Evolutionary conservation across 306 rosid genomes (phyloP).

Genomic region (Quercus suber): DNA sequence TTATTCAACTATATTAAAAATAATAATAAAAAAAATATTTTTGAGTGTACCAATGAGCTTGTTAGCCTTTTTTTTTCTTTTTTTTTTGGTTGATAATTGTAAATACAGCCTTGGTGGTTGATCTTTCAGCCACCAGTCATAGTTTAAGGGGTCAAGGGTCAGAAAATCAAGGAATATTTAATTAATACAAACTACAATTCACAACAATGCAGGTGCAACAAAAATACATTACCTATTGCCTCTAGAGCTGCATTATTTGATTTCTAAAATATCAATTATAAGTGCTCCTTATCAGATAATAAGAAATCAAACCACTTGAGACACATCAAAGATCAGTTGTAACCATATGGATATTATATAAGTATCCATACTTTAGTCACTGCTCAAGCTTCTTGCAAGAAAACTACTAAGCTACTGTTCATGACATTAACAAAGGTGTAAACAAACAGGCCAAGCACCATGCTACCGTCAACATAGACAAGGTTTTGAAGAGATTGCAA

Average conservation of each 20-base stretch:
- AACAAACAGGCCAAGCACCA: conserved; percentile 39
- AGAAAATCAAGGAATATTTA: too few species aligned
- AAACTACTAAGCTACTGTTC: conserved; percentile 31
- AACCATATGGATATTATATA: neutral
- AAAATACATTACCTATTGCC: neutral
- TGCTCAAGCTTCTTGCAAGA: conserved; percentile 24
- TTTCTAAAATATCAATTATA: neutral
- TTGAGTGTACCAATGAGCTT: too few species aligned
- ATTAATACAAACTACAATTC: neutral
- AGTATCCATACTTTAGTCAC: conserved; percentile 38
- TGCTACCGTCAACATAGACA: conserved; percentile 39
- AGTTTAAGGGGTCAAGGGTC: too few species aligned
- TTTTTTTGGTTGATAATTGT: too few species aligned
- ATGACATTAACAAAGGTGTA: conserved; percentile 24
- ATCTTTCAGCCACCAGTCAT: too few species aligned
- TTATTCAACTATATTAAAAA: too few species aligned
- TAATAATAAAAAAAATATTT: too few species aligned
- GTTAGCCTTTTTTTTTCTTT: too few species aligned
- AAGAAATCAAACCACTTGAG: neutral
- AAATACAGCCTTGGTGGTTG: too few species aligned
- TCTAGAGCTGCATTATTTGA: neutral
- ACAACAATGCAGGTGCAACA: neutral
- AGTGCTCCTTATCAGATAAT: neutral
- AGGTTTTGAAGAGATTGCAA: conserved; percentile 22
- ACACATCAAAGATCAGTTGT: neutral